These are phyloP conservation scores for Coemansia sp. DNA, from an alignment of 192 early-diverging fungal genomes.

Conservation along the genomic window DNA sequence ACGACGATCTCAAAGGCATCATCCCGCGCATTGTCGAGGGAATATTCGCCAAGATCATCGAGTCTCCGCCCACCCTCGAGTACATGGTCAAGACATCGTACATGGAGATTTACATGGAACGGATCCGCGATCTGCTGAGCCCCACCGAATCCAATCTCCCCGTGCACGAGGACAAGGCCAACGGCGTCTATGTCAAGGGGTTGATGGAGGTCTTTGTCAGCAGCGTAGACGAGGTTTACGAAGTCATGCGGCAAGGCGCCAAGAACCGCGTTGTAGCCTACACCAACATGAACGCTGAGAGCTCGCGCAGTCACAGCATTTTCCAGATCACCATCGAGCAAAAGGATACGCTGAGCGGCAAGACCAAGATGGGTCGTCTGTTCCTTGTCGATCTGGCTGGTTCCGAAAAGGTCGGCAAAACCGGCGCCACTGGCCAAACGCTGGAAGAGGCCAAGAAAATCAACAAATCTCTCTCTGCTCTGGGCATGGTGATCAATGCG, in stretches of 20 bases:
- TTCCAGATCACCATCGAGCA: constrained; percentile 95
- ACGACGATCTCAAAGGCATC: constrained; percentile 86
- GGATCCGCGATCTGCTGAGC: constrained; percentile 93
- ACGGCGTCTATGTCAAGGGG: constrained; percentile 98
- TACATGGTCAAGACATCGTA: constrained; percentile 99
- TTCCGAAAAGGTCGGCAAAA: constrained; percentile 97
- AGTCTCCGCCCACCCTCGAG: constrained; percentile 88
- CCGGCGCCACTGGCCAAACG: constrained; percentile 96
- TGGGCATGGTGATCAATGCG: constrained; percentile 99
- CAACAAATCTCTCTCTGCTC: constrained; percentile 95
- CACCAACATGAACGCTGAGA: constrained; percentile 99
- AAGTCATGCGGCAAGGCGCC: constrained; percentile 95
- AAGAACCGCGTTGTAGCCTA: constrained; percentile 82
- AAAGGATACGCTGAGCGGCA: constrained; percentile 89
- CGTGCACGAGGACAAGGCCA: constrained; percentile 94
- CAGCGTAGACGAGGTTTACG: constrained; percentile 92
- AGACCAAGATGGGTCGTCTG: constrained; percentile 86
- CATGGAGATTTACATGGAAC: constrained; percentile 99
- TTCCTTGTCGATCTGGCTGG: constrained; percentile 98
- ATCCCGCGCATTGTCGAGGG: constrained; percentile 96
- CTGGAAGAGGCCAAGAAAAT: constrained; percentile 99
- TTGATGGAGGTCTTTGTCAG: constrained; percentile 96
- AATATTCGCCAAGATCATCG: constrained; percentile 90
- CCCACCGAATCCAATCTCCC: constrained; percentile 84
- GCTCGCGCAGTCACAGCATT: constrained; percentile 97